Conservation (phyloP, 2,329 filamentous ascomycete genomes). For the Pseudocercospora fuligena region DNA sequence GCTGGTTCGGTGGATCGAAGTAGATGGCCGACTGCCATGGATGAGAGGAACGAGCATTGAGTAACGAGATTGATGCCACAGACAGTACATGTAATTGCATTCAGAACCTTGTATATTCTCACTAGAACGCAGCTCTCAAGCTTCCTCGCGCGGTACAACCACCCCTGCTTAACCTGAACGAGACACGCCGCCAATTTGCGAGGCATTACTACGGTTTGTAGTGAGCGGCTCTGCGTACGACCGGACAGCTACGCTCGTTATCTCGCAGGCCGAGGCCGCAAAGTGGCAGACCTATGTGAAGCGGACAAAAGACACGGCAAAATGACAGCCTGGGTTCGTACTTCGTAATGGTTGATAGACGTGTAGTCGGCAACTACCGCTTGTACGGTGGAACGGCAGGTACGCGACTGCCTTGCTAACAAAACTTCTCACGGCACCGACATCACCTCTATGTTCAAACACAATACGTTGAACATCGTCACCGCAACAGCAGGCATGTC, state of each 20-base stretch:
- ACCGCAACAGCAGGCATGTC: not conserved
- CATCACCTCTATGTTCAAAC: not conserved
- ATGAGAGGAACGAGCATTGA: not conserved
- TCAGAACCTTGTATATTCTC: not conserved
- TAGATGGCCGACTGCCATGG: constrained; percentile 19
- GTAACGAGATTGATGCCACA: not conserved
- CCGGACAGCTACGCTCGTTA: too few species aligned
- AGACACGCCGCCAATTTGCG: too few species aligned
- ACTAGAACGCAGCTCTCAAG: not conserved
- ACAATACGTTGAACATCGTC: not conserved
- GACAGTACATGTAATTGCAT: constrained; percentile 13
- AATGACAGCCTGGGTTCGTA: too few species aligned
- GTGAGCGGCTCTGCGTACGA: too few species aligned
- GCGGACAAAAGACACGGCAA: too few species aligned
- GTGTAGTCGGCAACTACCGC: not conserved
- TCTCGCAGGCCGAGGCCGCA: too few species aligned
- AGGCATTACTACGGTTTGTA: too few species aligned
- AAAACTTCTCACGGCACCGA: not conserved
- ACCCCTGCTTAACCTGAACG: too few species aligned
- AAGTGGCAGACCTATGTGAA: too few species aligned
- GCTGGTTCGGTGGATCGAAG: constrained; percentile 75
- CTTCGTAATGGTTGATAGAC: too few species aligned
- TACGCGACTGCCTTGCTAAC: not conserved
- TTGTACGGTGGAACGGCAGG: not conserved
- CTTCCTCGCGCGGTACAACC: too few species aligned